Base-by-base conservation (phyloP, 257 asterid species). In the Scutellaria galericulata region DNA sequence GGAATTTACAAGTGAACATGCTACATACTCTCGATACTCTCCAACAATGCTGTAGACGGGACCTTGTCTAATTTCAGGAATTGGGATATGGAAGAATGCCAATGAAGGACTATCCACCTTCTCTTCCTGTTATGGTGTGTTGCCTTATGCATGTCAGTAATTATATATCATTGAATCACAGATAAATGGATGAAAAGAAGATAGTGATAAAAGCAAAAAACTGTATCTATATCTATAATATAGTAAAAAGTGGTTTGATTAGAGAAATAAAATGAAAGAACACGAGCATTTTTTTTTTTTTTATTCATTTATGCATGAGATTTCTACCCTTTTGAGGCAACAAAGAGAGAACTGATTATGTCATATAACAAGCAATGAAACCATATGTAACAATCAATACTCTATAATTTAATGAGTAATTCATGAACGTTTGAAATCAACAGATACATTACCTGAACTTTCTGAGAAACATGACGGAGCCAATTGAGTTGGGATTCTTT, bases 31-130 rank as follows among this genome's bases (percentile, higher is more conserved):
- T 35, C 59, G 79, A 72, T 87, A 82, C 0, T 65, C 67, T 44
- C 98, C 98, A 64, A 91, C 81, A 9, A 86, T 20, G 44, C 80
- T 86, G 76, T 76, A 62, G 62, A 91, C 42, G 27, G 97, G 94
- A n/a, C 92, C 96, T 76, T 80, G 84, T 65, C 75, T 87, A 24
- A 93, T 69, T 86, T 93, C 98, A 42, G 98, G 98, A 56, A 93
- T 89, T 9, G 98, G 98, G 66, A 93, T 93, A 88, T 93, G 98
- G 82, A 93, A 93, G 87, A 93, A 93, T 44, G 88, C 89, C 67
- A 93, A 18, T 41, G 98, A 86, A 70, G 97, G 94, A 54, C 79
- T 45, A 37, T 62, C 70, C 68, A 5, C 47, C 78, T 75, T 64
- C 64, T 68, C 79, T 71, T 81, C 97, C 97, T 88, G 95, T 86